Evolutionary conservation across 1,139 yeast genomes (phyloP).

Genomic region (Yamadazyma siamensis): DNA sequence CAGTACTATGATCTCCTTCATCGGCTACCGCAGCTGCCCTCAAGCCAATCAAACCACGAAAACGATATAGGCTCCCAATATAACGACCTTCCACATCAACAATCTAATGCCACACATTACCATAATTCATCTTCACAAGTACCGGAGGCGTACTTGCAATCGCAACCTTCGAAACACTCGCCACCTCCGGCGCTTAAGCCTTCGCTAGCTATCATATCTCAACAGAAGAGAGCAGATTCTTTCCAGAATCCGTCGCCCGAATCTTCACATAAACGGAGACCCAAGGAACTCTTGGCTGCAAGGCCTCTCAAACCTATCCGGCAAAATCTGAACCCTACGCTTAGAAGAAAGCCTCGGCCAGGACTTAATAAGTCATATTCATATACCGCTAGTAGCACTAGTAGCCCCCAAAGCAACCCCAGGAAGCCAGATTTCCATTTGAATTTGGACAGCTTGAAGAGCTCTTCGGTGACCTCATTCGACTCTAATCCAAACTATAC

Average conservation of each 20-base stretch:
- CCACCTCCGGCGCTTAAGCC: too few species aligned
- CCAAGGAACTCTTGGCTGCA: too few species aligned
- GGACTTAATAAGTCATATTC: conserved; percentile 13
- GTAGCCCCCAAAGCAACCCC: background rate
- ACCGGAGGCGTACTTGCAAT: too few species aligned
- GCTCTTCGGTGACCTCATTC: conserved; percentile 8
- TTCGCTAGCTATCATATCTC: too few species aligned
- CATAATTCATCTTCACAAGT: background rate
- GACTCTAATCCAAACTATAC: conserved; percentile 6
- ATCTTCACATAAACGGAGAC: too few species aligned
- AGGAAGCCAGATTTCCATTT: conserved; percentile 15
- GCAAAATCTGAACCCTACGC: conserved; percentile 13
- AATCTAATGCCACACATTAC: conserved; percentile 3
- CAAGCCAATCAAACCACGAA: conserved; percentile 1
- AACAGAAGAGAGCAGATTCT: too few species aligned
- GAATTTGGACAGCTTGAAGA: conserved; percentile 12
- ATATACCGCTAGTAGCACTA: conserved; percentile 5
- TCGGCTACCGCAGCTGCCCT: too few species aligned
- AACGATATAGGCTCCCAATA: background rate
- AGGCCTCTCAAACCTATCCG: conserved; percentile 15
- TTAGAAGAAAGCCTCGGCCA: conserved; percentile 13
- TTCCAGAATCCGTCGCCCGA: too few species aligned
- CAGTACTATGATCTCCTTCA: conserved; percentile 2
- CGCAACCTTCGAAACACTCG: too few species aligned
- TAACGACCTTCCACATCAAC: background rate